Conservation (phyloP, 2,329 filamentous ascomycete genomes). For the Colletotrichum ledebouriae region DNA sequence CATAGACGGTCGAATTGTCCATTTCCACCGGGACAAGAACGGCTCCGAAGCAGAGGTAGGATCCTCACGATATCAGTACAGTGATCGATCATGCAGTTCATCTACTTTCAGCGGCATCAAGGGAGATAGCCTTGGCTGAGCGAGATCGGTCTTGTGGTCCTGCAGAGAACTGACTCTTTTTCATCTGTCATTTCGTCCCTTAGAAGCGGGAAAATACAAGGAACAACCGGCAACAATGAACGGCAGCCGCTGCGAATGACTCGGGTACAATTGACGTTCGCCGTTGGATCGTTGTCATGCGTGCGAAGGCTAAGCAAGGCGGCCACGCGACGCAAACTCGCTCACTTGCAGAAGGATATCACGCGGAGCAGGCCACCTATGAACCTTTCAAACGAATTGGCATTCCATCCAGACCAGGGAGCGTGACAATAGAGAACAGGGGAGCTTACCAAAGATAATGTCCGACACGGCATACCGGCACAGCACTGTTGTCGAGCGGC, state of each 20-base stretch:
- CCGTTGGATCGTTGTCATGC: constrained; percentile 24
- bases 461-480: constrained; percentile 1
- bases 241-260: constrained; percentile 30
- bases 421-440: no score
- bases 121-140: constrained; percentile 6
- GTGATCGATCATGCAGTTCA: constrained; percentile 19
- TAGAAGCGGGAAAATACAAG: constrained; percentile 21
- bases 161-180: constrained; percentile 34
- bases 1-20: not conserved
- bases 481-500: not conserved
- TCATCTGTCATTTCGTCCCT: constrained; percentile 7
- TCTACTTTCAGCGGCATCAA: constrained; percentile 14
- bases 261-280: constrained; percentile 17
- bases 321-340: constrained; percentile 19
- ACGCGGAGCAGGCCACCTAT: no score
- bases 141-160: constrained; percentile 31
- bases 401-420: no score
- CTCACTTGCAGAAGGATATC: not conserved
- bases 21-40: constrained; percentile 4
- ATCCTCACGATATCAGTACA: constrained; percentile 3
- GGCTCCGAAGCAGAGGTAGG: constrained; percentile 22
- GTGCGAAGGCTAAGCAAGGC: not conserved
- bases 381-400: no score
- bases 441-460: not conserved
- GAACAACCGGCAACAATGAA: constrained; percentile 26